Base-by-base conservation (phyloP, 352 stramenopile species). In the Globisporangium yorkense region DNA sequence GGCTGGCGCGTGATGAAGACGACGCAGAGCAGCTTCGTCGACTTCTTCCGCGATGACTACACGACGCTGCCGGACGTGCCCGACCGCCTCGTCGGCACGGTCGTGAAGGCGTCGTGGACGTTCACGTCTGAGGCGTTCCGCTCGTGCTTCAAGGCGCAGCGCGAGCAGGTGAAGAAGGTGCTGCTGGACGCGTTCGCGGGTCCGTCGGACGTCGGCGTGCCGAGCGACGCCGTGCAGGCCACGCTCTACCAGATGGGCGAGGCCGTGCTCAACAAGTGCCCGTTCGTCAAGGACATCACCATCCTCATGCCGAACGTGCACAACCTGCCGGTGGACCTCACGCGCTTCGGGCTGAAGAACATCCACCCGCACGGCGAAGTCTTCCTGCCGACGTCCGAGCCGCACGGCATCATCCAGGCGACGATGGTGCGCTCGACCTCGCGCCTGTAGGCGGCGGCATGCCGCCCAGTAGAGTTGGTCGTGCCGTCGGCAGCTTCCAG, bases 221-320 rank as follows among this genome's bases (percentile, higher is more conserved):
- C 72, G 35, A 90, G 80, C 46, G 78, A 80, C 21, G 88, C 87
- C 1, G 84, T 96, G 50, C 87, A 96, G 72, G 79, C 69, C 54
- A 95, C 84, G 54, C 69, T 92, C 29, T 95, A 87, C 67, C 76
- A 94, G 66, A 96, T 96, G 87, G 88, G 83, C 49, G 72, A 87
- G 49, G 82, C 79, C 13, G 84, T 93, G 59, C 68, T 95, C 50
- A 70, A 88, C 47, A 68, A 73, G 52, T 82, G 75, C 51, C 64
- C 76, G 37, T 74, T 72, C 46, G 83, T 96, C 35, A 78, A 82
- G 60, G 75, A 88, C 61, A 85, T 94, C 57, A 84, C 60, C 54
- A 82, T 92, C 64, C 70, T 62, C n/a, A 90, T 90, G 77, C 83
- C 86, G 31, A 96, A 96, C 70, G 85, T 96, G 57, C 87, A 96